These are phyloP conservation scores for Pichia occidentalis DNA, from an alignment of 805 yeast species.

Conservation along the genomic window DNA sequence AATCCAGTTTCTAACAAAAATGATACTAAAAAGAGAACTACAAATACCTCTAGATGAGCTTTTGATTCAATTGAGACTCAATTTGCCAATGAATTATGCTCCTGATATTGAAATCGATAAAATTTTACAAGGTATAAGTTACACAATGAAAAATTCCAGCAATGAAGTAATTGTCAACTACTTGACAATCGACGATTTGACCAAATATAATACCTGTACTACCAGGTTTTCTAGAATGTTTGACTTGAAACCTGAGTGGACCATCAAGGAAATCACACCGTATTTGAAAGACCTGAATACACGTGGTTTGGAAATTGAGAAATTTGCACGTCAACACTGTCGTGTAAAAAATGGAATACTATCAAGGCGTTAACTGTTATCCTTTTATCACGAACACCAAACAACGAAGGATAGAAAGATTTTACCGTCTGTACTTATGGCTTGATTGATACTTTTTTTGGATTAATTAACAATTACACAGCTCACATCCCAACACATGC, in stretches of 20 bases:
- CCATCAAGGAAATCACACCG: constrained; percentile 54
- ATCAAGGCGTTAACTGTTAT: too few species aligned
- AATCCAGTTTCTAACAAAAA: constrained; percentile 14
- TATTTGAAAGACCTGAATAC: constrained; percentile 52
- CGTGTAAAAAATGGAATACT: constrained; percentile 41
- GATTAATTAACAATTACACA: too few species aligned
- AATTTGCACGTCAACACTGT: constrained; percentile 58
- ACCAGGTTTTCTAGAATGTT: constrained; percentile 49
- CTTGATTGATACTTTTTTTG: too few species aligned
- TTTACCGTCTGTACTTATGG: too few species aligned
- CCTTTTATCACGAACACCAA: too few species aligned
- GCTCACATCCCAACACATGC: too few species aligned
- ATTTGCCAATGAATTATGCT: constrained; percentile 50
- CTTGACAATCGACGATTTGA: constrained; percentile 33
- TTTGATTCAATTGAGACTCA: constrained; percentile 54
- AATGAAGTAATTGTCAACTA: background rate
- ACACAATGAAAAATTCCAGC: constrained; percentile 16
- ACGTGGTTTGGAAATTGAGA: constrained; percentile 40
- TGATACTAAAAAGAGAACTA: constrained; percentile 6
- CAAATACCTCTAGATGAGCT: constrained; percentile 41
- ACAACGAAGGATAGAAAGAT: too few species aligned
- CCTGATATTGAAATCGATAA: constrained; percentile 52
- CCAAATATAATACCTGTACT: constrained; percentile 30
- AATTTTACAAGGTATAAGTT: constrained; percentile 33
- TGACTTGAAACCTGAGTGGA: constrained; percentile 52